Base-by-base conservation (phyloP, 2,329 filamentous ascomycete genomes). In the Penicillium sp. region DNA sequence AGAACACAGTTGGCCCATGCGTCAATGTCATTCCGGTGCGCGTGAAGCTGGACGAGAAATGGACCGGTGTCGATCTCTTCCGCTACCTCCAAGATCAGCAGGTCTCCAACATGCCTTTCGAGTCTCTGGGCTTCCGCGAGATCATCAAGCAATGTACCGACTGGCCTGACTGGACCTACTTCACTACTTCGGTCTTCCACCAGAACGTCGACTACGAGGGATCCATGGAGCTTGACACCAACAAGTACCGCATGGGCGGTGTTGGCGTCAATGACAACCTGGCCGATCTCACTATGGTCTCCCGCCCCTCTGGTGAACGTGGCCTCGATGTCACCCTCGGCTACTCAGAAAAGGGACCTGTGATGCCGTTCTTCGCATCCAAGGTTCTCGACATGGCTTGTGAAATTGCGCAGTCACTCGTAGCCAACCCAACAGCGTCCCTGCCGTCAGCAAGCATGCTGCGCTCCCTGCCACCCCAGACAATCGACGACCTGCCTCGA, bases 1-100 rank as follows among this genome's bases (percentile, higher is more conserved):
- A 86, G 59, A 76, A 76, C 53, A 83, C 88, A 47, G 79, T 84
- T 45, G 87, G 87, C 0, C 87, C 87, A 0, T 87, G 85, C 60
- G 86, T 86, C 79, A 86, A 89, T 64, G 86, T 88, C 66, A 79
- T 87, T 1, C 87, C 87, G 0, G 80, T 89, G 36, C 81, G 87
- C 21, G 81, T 89, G 15, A 75, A 74, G 29, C 84, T 89, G 65
- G 73, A 77, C 3, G 65, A 77, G 0, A 68, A 71, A 3, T 84
- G 82, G 80, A 83, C 78, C 3, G 82, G 75, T 0, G 61, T 78
- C 2, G 82, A 86, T 55, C 74, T 86, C 4, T 78, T 86, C 56
- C 74, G 77, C 17, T 72, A 77, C 56, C 78, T 86, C 21, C 83
- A 86, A 70, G 74, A 81, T 57, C 84, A 86, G 68, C 83, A 86